A percentile compares a stretch with the other conserved stretches of the same genome.
Conservation (phyloP, 176 grass and related monocot genomes). For the Calamus simplicifolius region DNA sequence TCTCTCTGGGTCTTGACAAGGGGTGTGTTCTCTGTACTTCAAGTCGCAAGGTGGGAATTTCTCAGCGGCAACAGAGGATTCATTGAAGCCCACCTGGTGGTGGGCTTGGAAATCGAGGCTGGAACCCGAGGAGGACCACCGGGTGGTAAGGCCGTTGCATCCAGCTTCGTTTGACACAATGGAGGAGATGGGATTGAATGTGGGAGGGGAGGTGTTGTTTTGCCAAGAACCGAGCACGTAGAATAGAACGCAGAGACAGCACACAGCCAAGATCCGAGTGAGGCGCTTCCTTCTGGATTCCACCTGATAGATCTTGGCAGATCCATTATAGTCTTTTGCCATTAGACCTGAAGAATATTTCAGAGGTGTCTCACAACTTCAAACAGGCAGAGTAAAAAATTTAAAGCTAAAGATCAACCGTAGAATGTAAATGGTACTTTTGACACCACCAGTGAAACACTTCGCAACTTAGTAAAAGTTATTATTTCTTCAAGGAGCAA, state of each 20-base stretch:
- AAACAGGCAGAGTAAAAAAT: too few species aligned
- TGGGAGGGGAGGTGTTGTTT: slow-evolving; percentile 27
- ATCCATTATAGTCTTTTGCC: slow-evolving; percentile 38
- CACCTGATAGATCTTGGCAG: slow-evolving; percentile 23
- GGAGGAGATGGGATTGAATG: background rate
- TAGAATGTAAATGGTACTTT: too few species aligned
- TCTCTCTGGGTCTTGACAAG: slow-evolving; percentile 78
- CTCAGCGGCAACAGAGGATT: slow-evolving; percentile 14
- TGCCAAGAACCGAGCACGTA: slow-evolving; percentile 83
- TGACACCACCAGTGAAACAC: too few species aligned
- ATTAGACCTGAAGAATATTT: slow-evolving; percentile 20
- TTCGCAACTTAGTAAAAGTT: too few species aligned
- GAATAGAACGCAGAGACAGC: slow-evolving; percentile 39
- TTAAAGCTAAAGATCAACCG: too few species aligned
- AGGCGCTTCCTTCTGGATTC: slow-evolving; percentile 45
- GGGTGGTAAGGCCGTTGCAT: background rate
- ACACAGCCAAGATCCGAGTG: slow-evolving; percentile 24
- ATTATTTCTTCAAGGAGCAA: too few species aligned
- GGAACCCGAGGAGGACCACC: background rate
- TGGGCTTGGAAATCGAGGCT: slow-evolving; percentile 67
- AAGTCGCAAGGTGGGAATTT: slow-evolving; percentile 47
- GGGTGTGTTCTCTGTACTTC: slow-evolving; percentile 73
- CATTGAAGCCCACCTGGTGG: slow-evolving; percentile 59
- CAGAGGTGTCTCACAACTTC: too few species aligned
- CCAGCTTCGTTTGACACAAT: slow-evolving; percentile 1